A percentile compares a stretch with the other conserved stretches of the same genome.
Conservation (phyloP, 2,329 filamentous ascomycete species). For the Claviceps fusiformis region DNA sequence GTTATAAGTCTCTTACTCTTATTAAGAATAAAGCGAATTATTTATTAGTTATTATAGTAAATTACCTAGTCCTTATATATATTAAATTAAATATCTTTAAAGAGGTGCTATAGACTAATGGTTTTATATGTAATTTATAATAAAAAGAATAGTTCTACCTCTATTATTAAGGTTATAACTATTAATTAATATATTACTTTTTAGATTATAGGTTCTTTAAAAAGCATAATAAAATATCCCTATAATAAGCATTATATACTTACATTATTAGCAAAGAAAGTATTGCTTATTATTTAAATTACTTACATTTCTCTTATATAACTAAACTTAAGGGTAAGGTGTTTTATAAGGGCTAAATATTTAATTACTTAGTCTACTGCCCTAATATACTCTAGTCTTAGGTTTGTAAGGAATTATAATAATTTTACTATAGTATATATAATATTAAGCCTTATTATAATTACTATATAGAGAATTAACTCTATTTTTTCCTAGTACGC, state of each 20-base stretch:
- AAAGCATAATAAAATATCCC: neutral
- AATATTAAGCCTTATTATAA: neutral
- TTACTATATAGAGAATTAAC: neutral
- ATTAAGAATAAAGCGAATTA: neutral
- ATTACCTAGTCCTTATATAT: neutral
- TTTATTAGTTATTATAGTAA: neutral
- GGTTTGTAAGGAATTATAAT: neutral
- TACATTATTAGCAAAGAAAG: neutral
- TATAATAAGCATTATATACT: neutral
- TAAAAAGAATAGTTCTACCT: neutral
- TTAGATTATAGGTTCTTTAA: neutral
- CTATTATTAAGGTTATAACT: neutral
- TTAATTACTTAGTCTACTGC: neutral
- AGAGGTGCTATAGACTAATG: neutral
- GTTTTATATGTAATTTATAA: neutral
- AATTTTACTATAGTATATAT: neutral
- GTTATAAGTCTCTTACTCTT: neutral
- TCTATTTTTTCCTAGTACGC: neutral
- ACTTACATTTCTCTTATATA: neutral
- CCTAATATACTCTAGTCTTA: neutral
- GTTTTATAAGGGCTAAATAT: neutral
- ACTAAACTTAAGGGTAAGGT: neutral
- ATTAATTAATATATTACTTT: neutral
- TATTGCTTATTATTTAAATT: neutral
- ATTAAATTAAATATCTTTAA: neutral